Evolutionary conservation across 1,284 basidiomycete genomes (phyloP), one percentile per base, ranked within the genome.

Genomic region (Tylopilus sp.): DNA sequence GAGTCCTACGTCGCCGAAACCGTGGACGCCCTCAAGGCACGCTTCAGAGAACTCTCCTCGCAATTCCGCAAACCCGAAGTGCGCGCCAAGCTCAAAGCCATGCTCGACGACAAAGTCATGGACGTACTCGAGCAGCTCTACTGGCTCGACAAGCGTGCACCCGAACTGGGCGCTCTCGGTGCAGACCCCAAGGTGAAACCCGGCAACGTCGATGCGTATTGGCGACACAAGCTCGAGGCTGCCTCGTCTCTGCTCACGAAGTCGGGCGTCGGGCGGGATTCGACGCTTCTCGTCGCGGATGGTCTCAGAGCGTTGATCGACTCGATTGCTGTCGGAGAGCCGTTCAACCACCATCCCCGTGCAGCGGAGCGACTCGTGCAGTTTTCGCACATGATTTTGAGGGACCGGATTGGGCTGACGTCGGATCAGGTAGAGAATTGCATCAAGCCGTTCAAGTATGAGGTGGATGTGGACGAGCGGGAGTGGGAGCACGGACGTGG

Each of bases 401-500:
- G 94, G 41, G 94, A 97, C 61, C 82, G 96, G 3, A 89, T 97
- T 53, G 89, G 90, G 9, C 71, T 97, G 47, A 94, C 97, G 4
- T 88, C 92, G 1, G 97, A 99, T 66, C 96, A 99, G 71, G 97
- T 99, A 8, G 97, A 99, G 76, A 99, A 99, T 71, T 97, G 92
- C 70, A 97, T 99, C 76, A 99, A 99, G 73, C 97, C 97, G 28
- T 98, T 86, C 81, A 98, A 99, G 75, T 97, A 97, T 67, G 92
- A 94, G 61, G 81, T 94, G 15, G 94, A 97, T 62, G 86, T 96
- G 23, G 92, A 97, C 56, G 78, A 80, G 11, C 75, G 84, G 35
- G 95, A 98, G 66, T 99, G 97, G 97, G 92, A 93, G 59, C 64
- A 75, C 3, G 96, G 96, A 0, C 75, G 95, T 30, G 75, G 77